phyloP scores from a whole-genome alignment of 352 stramenopile genomes.

The Pythium brachiatum region DNA sequence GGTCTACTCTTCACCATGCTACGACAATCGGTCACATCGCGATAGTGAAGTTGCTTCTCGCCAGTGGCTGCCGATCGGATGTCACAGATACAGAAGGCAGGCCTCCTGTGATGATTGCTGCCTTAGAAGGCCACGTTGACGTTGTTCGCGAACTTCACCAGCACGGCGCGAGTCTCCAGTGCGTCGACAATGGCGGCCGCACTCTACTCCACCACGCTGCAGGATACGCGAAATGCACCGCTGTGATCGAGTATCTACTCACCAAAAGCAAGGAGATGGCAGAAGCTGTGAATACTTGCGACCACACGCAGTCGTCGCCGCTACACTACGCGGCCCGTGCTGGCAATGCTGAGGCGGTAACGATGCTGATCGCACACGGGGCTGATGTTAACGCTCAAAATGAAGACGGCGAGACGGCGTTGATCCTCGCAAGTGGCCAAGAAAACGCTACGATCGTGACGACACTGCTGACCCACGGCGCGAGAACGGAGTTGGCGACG shows the following conservation, averaged over 20 bases:
- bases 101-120: constrained; percentile 38
- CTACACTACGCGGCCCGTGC: constrained; percentile 3
- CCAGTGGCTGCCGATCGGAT: neutral
- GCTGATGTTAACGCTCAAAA: neutral
- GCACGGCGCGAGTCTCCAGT: constrained; percentile 30
- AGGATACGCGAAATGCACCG: neutral
- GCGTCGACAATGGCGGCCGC: constrained; percentile 17
- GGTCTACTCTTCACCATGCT: neutral
- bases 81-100: constrained; percentile 28
- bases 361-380: neutral
- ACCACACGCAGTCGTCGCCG: neutral
- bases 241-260: neutral
- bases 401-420: neutral
- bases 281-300: neutral
- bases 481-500: neutral
- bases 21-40: neutral
- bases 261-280: neutral
- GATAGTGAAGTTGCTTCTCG: neutral
- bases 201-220: constrained; percentile 29
- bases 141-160: constrained; percentile 34
- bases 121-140: constrained; percentile 31
- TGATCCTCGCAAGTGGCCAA: neutral
- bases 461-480: neutral
- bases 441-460: neutral
- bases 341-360: neutral